A percentile compares a stretch with the other conserved stretches of the same genome.
These are phyloP conservation scores for Cymodocea nodosa DNA, from an alignment of 116 monocot species.

Conservation along the genomic window DNA sequence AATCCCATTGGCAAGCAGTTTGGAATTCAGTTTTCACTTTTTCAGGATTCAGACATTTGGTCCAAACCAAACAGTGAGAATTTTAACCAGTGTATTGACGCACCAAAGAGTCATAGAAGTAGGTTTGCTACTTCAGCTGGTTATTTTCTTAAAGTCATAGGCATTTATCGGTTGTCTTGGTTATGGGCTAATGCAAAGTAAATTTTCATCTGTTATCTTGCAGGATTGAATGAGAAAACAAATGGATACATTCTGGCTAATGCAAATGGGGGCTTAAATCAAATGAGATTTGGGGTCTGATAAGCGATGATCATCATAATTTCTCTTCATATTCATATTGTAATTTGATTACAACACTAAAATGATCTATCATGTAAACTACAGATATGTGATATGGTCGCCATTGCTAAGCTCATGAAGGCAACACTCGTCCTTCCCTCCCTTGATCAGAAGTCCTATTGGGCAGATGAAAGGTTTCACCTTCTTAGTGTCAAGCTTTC, in stretches of 20 bases:
- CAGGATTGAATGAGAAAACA: constrained; percentile 9
- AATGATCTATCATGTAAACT: neutral
- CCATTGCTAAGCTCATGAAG: constrained; percentile 65
- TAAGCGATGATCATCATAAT: neutral
- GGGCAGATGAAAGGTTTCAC: constrained; percentile 64
- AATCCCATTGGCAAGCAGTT: neutral
- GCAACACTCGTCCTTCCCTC: constrained; percentile 59
- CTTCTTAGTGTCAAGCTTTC: neutral
- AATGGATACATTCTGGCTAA: constrained; percentile 45
- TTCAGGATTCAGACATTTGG: constrained; percentile 37
- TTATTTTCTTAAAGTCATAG: neutral
- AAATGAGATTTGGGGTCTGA: constrained; percentile 62
- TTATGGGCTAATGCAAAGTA: neutral
- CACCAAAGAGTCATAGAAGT: constrained; percentile 21
- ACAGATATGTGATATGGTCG: constrained; percentile 91
- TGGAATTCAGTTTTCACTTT: neutral
- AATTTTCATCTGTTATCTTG: neutral
- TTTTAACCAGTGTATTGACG: constrained; percentile 26
- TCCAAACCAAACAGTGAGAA: constrained; percentile 19
- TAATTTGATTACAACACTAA: neutral
- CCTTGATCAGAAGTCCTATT: constrained; percentile 70
- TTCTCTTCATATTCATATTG: neutral
- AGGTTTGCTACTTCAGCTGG: neutral
- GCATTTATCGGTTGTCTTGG: no score
- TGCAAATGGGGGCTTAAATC: constrained; percentile 77